Base-by-base conservation (phyloP, 805 yeast genomes). In the Candida caryicola region DNA sequence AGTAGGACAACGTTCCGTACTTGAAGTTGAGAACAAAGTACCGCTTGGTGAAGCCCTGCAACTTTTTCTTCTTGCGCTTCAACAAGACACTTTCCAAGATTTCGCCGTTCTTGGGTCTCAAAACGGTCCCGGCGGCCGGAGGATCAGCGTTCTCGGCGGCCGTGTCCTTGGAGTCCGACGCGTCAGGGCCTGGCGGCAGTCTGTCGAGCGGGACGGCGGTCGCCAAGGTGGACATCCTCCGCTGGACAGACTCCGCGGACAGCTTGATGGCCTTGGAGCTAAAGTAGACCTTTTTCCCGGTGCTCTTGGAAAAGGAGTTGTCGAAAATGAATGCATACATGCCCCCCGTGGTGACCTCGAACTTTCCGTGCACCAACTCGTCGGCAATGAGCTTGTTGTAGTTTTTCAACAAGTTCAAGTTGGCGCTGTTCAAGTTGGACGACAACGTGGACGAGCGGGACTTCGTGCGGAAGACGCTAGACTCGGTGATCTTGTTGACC, bases 321-420 rank as follows among this genome's bases (percentile, higher is more conserved):
- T 91, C 98, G 54, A 91, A 84, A 17, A 93, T 82, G 57, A 91
- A 85, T 0, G 96, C 97, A 61, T 76, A 84, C 51, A 82, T 74
- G 1, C 91, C 91, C 6, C 82, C 85, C 17, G 71, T 66, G 2
- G 59, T 60, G 2, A 82, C 82, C n/a, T 71, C 69, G 42, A 82
- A 69, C 18, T 69, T 63, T 1, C 90, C 95, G 34, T 77, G 77
- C 36, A 76, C 72, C 51, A 79, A 60, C 44, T 81, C 83, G 45
- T 80, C 81, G 1, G 60, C 86, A 59, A 54, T 51, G 39, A 69
- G 54, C 49, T 67, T 67, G 44, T 71, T 71, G 46, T 90, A 71
- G 45, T 80, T 72, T 38, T 82, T 85, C 23, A 79, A 76, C 29
- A 82, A 54, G 7, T 66, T 66, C 50, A 71, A 61, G 34, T 69